Percentiles rank a stretch among this genome's conserved stretches.
Conservation (phyloP, 1,284 basidiomycete species). For the Inonotus obliquus region DNA sequence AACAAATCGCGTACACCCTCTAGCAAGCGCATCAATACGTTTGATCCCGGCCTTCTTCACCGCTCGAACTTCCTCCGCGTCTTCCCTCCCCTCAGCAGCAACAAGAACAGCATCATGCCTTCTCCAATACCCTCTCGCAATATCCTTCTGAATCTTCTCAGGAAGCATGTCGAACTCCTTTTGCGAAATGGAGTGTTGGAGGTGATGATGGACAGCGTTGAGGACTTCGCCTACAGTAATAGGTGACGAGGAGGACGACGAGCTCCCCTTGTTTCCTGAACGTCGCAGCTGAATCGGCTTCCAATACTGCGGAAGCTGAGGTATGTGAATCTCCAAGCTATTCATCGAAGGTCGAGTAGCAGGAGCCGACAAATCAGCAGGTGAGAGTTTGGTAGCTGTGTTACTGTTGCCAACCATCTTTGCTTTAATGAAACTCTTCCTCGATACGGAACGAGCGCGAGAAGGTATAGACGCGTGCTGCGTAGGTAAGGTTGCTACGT, state of each 20-base stretch:
- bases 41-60: conserved; percentile 10
- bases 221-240: conserved; percentile 15
- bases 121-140: conserved; percentile 5
- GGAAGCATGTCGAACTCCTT: conserved; percentile 12
- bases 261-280: neutral
- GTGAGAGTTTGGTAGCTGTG: neutral
- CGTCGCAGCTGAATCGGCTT: conserved; percentile 11
- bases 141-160: neutral
- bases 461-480: neutral
- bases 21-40: conserved; percentile 13
- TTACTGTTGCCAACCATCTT: neutral
- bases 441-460: conserved; percentile 7
- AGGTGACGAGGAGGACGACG: neutral
- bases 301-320: conserved; percentile 13
- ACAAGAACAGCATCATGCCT: conserved; percentile 2
- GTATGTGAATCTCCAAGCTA: conserved; percentile 8
- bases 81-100: neutral
- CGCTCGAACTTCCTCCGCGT: neutral
- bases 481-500: neutral
- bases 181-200: conserved; percentile 4
- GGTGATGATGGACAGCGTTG: conserved; percentile 10
- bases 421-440: neutral
- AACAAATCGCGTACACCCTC: conserved; percentile 2
- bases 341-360: conserved; percentile 7
- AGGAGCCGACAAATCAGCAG: conserved; percentile 1